Conservation (phyloP, 2,329 filamentous ascomycete species). For the Bertia moriformis region DNA sequence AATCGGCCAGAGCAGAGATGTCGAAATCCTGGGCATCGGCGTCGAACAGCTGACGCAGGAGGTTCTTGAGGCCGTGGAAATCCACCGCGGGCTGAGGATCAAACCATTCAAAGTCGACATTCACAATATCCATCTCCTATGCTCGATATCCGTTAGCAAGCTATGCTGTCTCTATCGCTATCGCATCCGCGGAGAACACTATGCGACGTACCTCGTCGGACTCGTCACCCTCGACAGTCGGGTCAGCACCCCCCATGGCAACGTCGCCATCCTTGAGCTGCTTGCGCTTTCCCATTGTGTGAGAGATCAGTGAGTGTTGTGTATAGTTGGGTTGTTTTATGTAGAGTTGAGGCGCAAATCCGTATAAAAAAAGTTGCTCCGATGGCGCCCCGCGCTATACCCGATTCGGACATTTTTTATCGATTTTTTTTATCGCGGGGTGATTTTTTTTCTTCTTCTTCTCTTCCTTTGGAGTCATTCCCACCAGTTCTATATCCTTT, state of each 20-base stretch:
- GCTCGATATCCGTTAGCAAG: too few species aligned
- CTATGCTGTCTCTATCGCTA: too few species aligned
- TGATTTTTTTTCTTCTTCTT: too few species aligned
- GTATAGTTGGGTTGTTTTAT: neutral
- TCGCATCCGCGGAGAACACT: too few species aligned
- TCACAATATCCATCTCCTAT: slow-evolving; percentile 45
- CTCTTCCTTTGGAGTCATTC: too few species aligned
- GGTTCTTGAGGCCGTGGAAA: slow-evolving; percentile 53
- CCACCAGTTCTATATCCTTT: too few species aligned
- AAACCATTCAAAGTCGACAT: slow-evolving; percentile 61
- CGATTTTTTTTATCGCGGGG: too few species aligned
- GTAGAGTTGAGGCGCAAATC: too few species aligned
- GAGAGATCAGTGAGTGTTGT: too few species aligned
- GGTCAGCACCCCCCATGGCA: neutral
- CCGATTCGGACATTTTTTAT: too few species aligned
- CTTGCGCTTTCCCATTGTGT: slow-evolving; percentile 1
- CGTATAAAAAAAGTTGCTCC: too few species aligned
- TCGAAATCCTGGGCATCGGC: slow-evolving; percentile 48
- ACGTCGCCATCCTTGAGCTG: neutral
- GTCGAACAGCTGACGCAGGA: slow-evolving; percentile 53
- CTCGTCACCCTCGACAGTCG: neutral
- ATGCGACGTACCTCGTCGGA: neutral
- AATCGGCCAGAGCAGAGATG: slow-evolving; percentile 44
- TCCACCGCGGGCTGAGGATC: slow-evolving; percentile 48
- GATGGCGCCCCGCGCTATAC: too few species aligned